A percentile compares a stretch with the other conserved stretches of the same genome.
These are phyloP conservation scores for Rhizophlyctis rosea DNA, from an alignment of 192 early-diverging fungal genomes.

Conservation along the genomic window DNA sequence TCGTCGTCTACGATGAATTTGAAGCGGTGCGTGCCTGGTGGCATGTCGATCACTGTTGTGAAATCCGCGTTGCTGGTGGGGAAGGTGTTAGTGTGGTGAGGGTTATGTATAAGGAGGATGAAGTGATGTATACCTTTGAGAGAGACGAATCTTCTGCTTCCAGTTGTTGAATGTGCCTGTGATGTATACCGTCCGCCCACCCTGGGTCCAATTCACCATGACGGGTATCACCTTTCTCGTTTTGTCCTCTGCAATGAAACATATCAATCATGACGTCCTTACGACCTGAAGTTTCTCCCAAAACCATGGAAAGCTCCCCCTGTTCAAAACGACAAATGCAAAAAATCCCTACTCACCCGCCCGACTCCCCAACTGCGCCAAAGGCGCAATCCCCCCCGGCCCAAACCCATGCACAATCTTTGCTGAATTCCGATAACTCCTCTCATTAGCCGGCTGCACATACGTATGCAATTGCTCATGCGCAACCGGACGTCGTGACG, in stretches of 20 bases:
- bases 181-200: slow-evolving; percentile 82
- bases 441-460: slow-evolving; percentile 16
- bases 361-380: slow-evolving; percentile 3
- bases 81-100: slow-evolving; percentile 11
- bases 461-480: too few relatives aligned
- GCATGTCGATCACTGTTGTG: slow-evolving; percentile 78
- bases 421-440: slow-evolving; percentile 27
- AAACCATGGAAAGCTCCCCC: not conserved
- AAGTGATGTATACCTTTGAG: slow-evolving; percentile 25
- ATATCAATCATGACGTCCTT: not conserved
- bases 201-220: slow-evolving; percentile 84
- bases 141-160: slow-evolving; percentile 86
- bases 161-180: slow-evolving; percentile 98
- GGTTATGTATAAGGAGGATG: slow-evolving; percentile 1
- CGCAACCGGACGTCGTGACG: too few relatives aligned
- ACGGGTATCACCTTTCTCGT: slow-evolving; percentile 64
- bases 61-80: slow-evolving; percentile 66
- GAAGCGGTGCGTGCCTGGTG: slow-evolving; percentile 90
- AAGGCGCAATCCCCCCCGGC: slow-evolving; percentile 11
- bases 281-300: not conserved
- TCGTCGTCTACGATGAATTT: slow-evolving; percentile 99
- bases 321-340: not conserved
- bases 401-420: slow-evolving; percentile 33
- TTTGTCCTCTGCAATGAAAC: not conserved
- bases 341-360: not conserved